phyloP scores from a whole-genome alignment of 176 grass and related monocot genomes.

The Rhynchospora pubera region DNA sequence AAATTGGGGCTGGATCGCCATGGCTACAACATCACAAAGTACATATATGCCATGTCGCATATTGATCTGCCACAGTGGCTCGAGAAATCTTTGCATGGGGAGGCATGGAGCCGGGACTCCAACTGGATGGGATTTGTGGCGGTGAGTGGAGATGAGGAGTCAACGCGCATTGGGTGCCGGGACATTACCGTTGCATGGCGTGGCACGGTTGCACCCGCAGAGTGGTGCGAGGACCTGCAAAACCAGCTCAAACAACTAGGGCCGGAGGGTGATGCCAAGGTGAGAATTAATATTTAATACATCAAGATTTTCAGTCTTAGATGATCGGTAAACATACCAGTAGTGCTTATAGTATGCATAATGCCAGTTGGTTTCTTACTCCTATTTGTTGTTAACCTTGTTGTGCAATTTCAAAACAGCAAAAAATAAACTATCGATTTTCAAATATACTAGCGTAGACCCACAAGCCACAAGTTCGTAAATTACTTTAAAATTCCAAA shows the following conservation, averaged over 20 bases:
- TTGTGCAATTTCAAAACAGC: not conserved
- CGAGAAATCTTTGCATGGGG: not conserved
- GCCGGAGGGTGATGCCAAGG: not conserved
- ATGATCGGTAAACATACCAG: not conserved
- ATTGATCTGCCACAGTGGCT: slow-evolving; percentile 23
- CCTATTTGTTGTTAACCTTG: not conserved
- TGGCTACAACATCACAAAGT: slow-evolving; percentile 17
- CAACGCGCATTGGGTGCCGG: not conserved
- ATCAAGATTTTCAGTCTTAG: not conserved
- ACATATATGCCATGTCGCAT: slow-evolving; percentile 32
- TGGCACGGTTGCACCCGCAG: not conserved
- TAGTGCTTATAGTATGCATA: not conserved
- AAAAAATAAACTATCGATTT: not conserved
- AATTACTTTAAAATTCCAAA: not conserved
- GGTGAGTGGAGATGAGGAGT: slow-evolving; percentile 7
- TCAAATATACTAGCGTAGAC: not conserved
- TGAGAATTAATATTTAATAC: not conserved
- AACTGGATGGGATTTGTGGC: slow-evolving; percentile 23
- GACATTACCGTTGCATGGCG: slow-evolving; percentile 29
- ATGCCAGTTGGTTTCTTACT: not conserved
- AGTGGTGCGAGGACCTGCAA: not conserved
- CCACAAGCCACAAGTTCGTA: not conserved
- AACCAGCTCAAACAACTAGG: not conserved
- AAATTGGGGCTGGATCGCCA: slow-evolving; percentile 15
- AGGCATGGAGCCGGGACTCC: slow-evolving; percentile 5